Evolutionary conservation across 352 stramenopile species (phyloP), one percentile per base, ranked within the genome.

Genomic region (Elongisporangium undulatum): DNA sequence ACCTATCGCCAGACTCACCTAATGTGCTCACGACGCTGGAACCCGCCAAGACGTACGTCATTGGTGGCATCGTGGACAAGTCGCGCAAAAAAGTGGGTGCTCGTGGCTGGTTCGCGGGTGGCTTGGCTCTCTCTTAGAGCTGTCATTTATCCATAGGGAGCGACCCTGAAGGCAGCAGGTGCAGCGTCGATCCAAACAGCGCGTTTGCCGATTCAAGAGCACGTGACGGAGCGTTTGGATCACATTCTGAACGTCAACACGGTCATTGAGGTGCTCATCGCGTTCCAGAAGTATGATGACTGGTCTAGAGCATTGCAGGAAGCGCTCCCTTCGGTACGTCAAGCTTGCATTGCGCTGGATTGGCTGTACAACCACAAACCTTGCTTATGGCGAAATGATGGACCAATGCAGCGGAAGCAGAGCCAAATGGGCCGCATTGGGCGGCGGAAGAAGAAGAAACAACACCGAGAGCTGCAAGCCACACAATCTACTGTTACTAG

Each of bases 171-270:
- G 4, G 76, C 77, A 50, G 84, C 84, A 5, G 64, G 72, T 13
- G 59, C 58, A 49, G 70, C 71, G 0, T 79, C 81, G 1, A 71
- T 93, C 51, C 62, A 62, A 17, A 91, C 79, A 5, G 79, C 71
- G 13, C 74, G 84, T 19, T 55, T 93, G 48, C 84, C 84, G 19
- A 90, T 93, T 59, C 84, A 90, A 51, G 84, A 93, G 59, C 59
- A 85, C 57, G 77, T 89, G 38, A 69, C 72, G 3, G 71, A 89
- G 57, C 75, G 84, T 3, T 61, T 86, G 19, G 81, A 91, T 56
- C 84, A 93, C 54, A 91, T 93, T 38, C 63, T 93, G 45, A 93
- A 91, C 60, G 79, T 93, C 22, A 91, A 93, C 61, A 90, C 81
- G 38, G 78, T 93, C 24, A 54, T 86, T 17, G 82, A 90, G 26